These are phyloP conservation scores for Quercus cerris DNA, from an alignment of 306 rosid genomes.

Conservation along the genomic window DNA sequence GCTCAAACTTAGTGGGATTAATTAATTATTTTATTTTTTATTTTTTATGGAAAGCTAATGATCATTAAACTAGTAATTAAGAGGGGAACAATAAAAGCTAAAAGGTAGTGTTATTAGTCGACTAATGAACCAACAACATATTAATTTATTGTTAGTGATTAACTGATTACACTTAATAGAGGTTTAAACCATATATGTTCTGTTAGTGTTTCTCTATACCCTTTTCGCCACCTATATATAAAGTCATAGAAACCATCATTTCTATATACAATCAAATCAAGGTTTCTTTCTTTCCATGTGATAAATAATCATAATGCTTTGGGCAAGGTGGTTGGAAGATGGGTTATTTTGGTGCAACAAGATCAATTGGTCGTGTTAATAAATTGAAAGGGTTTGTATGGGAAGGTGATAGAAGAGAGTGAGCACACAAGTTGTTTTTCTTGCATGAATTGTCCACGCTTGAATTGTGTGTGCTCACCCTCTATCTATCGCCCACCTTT, in stretches of 20 bases:
- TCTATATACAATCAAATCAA: slow-evolving; percentile 6
- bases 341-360: background rate
- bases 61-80: background rate
- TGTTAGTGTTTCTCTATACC: background rate
- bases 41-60: background rate
- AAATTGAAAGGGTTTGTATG: slow-evolving; percentile 10
- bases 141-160: background rate
- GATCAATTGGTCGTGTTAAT: background rate
- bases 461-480: slow-evolving; percentile 38
- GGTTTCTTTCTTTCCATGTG: background rate
- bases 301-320: background rate
- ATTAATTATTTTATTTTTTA: too few relatives aligned
- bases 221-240: background rate
- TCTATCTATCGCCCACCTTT: slow-evolving; percentile 38
- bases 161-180: background rate
- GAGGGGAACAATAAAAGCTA: background rate
- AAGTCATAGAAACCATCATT: background rate
- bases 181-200: slow-evolving; percentile 6
- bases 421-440: slow-evolving; percentile 43
- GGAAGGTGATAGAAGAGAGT: slow-evolving; percentile 57
- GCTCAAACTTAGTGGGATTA: background rate
- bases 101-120: background rate
- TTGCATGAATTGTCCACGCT: slow-evolving; percentile 30
- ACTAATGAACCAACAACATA: background rate
- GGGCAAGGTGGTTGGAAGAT: background rate